A percentile compares a stretch with the other conserved stretches of the same genome.
Evolutionary conservation across 2,329 filamentous ascomycete species (phyloP).

Genomic region (Pyricularia grisea): DNA sequence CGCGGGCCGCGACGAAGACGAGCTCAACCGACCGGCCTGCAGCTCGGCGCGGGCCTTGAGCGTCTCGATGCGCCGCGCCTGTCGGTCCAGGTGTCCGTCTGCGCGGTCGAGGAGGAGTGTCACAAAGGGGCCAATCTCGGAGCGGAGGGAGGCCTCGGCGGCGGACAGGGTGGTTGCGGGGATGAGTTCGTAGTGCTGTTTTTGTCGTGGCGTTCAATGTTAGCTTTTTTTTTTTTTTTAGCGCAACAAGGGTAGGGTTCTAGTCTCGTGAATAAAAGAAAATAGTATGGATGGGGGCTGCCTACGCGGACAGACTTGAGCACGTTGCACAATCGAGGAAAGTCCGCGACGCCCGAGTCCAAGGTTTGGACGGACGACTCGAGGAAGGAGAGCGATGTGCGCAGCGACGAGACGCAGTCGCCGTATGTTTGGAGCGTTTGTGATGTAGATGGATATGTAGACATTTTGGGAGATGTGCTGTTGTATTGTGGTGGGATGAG

Average conservation of each 20-base stretch:
- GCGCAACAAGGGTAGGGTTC: neutral
- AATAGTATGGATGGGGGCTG: neutral
- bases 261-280: neutral
- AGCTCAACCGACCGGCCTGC: conserved; percentile 58
- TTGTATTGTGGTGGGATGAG: neutral
- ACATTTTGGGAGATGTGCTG: neutral
- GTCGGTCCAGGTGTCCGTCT: conserved; percentile 73
- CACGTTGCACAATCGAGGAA: conserved; percentile 44
- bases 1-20: conserved; percentile 11
- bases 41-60: conserved; percentile 76
- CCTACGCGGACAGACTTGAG: conserved; percentile 49
- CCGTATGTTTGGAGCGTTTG: conserved; percentile 28
- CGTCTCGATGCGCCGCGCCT: conserved; percentile 73
- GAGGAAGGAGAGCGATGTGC: conserved; percentile 50
- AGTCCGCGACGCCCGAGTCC: conserved; percentile 45
- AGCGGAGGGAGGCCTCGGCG: conserved; percentile 75
- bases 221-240: neutral
- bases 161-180: conserved; percentile 73
- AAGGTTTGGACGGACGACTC: conserved; percentile 51
- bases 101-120: conserved; percentile 69
- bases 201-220: neutral
- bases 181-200: conserved; percentile 84
- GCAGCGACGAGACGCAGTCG: conserved; percentile 51
- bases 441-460: neutral
- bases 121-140: conserved; percentile 85